A percentile compares a stretch with the other conserved stretches of the same genome.
These are phyloP conservation scores for Priceomyces castillae DNA, from an alignment of 805 yeast genomes.

Conservation along the genomic window DNA sequence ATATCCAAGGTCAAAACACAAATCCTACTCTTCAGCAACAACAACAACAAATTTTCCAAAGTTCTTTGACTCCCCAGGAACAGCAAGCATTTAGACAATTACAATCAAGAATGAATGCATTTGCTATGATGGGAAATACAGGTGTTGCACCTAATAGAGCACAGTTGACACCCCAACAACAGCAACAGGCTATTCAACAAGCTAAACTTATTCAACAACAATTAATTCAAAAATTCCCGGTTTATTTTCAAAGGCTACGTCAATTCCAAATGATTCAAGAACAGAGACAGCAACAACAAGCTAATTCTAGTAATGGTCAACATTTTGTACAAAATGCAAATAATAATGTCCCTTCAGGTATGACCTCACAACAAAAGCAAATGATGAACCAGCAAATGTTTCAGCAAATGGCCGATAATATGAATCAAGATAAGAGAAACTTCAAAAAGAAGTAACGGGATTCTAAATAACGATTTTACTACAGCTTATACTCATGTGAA, in stretches of 20 bases:
- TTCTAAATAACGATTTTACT: no score
- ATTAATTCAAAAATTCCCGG: conserved; percentile 34
- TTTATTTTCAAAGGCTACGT: conserved; percentile 36
- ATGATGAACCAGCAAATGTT: conserved; percentile 19
- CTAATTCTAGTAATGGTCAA: neutral
- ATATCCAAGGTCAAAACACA: conserved; percentile 2
- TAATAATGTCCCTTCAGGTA: conserved; percentile 9
- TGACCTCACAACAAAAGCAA: conserved; percentile 11
- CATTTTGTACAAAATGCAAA: neutral
- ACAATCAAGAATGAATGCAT: conserved; percentile 38
- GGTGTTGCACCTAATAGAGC: conserved; percentile 44
- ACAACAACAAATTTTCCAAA: conserved; percentile 46
- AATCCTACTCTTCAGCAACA: conserved; percentile 25
- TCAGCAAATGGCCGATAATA: conserved; percentile 11
- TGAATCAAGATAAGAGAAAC: conserved; percentile 8
- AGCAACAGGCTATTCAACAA: conserved; percentile 43
- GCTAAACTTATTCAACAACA: conserved; percentile 38
- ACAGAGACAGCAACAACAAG: conserved; percentile 14
- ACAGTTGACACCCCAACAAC: conserved; percentile 41
- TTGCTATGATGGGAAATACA: conserved; percentile 41
- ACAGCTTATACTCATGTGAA: no score
- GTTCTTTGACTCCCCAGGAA: conserved; percentile 38
- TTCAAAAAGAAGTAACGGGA: neutral
- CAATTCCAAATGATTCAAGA: conserved; percentile 35
- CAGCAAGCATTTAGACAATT: conserved; percentile 41